Evolutionary conservation across 768 basidiomycete genomes (phyloP), one percentile per base, ranked within the genome.

Genomic region (Rhizopogon vinicolor): DNA sequence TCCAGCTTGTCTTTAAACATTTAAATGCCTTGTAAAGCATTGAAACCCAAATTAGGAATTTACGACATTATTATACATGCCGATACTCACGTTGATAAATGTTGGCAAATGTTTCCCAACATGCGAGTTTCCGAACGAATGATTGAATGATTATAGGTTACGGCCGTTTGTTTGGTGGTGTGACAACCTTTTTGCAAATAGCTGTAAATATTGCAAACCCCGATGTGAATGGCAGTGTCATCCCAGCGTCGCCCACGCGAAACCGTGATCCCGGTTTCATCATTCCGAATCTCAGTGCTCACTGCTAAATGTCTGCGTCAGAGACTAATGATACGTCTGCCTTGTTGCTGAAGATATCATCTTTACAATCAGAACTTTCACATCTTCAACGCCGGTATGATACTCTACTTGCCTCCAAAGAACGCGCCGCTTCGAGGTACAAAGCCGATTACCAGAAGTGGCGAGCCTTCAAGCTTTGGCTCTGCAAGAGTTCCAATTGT

Each of bases 391-490:
- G 51, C 35, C 74, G 74, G 12, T 83, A 80, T 54, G 78, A 82
- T 41, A 72, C 70, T 0, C 69, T 87, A 1, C 57, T 68, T 5
- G 68, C 71, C 40, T 69, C 73, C 29, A 77, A 78, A 52, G 72
- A 75, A 50, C 74, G 78, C 1, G 77, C 77, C 12, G 74, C 74
- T 10, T 71, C 66, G 19, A 76, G 75, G 18, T 82, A 82, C 65
- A 75, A 78, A 56, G 55, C 58, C 18, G 80, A 87, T 63, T 83
- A 77, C 67, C 76, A 76, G 64, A 78, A 74, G 55, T 86, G 82
- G 81, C 68, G 68, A 42, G 62, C 61, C 14, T 73, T 80, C 60
- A 76, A 76, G 50, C 58, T 65, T 29, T 82, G 75, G 77, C 59
- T 80, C 5, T 72, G 72, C 45, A 62, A 58, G 33, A 70, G 78